Percentiles rank a stretch among this genome's conserved stretches.
phyloP scores from a whole-genome alignment of 805 yeast species.

The Wickerhamiella dianesei region DNA sequence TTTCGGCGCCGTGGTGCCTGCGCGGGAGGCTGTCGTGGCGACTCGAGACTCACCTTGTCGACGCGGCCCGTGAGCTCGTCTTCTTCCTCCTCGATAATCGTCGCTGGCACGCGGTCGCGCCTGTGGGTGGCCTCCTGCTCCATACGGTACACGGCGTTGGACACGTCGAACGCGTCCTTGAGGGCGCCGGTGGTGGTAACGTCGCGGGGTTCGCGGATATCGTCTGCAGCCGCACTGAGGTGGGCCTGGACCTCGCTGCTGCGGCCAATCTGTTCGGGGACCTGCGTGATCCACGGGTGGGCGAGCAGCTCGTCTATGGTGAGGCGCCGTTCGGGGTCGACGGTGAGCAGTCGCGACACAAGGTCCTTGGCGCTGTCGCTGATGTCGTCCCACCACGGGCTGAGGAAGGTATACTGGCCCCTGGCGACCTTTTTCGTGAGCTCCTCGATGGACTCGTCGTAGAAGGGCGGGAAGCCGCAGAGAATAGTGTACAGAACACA shows the following conservation, averaged over 20 bases:
- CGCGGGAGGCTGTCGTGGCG: background rate
- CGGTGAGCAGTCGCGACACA: conserved; percentile 53
- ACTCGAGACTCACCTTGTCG: conserved; percentile 6
- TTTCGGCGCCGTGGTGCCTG: conserved; percentile 1
- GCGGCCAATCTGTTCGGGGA: conserved; percentile 15
- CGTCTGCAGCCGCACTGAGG: conserved; percentile 8
- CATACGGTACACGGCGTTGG: conserved; percentile 72
- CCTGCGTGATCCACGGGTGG: conserved; percentile 59
- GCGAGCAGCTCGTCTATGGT: conserved; percentile 56
- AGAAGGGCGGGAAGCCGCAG: conserved; percentile 97
- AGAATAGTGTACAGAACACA: conserved; percentile 86
- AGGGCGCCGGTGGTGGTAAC: conserved; percentile 66
- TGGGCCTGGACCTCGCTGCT: conserved; percentile 15
- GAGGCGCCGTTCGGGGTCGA: conserved; percentile 53
- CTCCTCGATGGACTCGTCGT: conserved; percentile 64
- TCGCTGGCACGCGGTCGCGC: conserved; percentile 24
- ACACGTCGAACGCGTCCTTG: conserved; percentile 75
- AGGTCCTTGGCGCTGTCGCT: conserved; percentile 54
- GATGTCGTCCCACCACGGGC: conserved; percentile 88
- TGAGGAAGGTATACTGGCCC: conserved; percentile 61
- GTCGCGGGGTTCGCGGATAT: conserved; percentile 17
- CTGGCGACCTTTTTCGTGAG: conserved; percentile 67
- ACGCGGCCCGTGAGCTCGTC: conserved; percentile 16
- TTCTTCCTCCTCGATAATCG: conserved; percentile 26
- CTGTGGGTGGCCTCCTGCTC: conserved; percentile 39